phyloP scores from a whole-genome alignment of 2,329 filamentous ascomycete species.

The Davidsoniella eucalypti region DNA sequence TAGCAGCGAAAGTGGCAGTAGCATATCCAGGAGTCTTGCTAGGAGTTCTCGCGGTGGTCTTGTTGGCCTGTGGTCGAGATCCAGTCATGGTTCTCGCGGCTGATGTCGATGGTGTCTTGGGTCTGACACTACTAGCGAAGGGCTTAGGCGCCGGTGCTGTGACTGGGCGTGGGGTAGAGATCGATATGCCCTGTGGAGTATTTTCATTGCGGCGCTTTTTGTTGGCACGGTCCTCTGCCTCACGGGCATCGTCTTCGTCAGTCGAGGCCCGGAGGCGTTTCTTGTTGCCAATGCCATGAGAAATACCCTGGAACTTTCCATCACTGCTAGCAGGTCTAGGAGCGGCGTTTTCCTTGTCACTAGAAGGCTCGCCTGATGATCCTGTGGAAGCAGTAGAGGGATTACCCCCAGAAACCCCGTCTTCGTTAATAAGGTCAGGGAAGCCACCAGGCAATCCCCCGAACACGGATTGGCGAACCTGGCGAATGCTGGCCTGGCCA shows the following conservation, averaged over 20 bases:
- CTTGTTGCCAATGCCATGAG: conserved; percentile 49
- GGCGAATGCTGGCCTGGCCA: conserved; percentile 44
- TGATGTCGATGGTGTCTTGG: conserved; percentile 4
- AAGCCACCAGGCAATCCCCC: conserved; percentile 39
- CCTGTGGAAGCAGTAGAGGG: conserved; percentile 14
- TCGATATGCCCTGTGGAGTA: conserved; percentile 33
- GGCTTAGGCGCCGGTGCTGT: conserved; percentile 16
- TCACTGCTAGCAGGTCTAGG: conserved; percentile 20
- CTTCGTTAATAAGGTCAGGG: conserved; percentile 20
- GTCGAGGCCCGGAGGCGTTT: conserved; percentile 43
- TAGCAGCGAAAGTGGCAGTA: conserved; percentile 8
- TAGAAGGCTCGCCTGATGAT: conserved; percentile 19
- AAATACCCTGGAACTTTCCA: conserved; percentile 27
- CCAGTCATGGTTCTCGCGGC: background rate
- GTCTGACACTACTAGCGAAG: conserved; percentile 8
- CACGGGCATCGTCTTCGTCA: conserved; percentile 35
- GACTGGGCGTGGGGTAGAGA: conserved; percentile 29
- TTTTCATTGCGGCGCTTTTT: conserved; percentile 42
- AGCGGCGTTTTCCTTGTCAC: conserved; percentile 39
- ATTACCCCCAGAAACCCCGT: conserved; percentile 4
- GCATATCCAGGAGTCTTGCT: conserved; percentile 4
- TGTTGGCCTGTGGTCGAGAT: background rate
- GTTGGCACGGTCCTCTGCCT: conserved; percentile 36
- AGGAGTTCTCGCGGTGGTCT: background rate
- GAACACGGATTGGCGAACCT: conserved; percentile 36